Base-by-base conservation (phyloP, 306 rosid species). In the Medicago truncatula region DNA sequence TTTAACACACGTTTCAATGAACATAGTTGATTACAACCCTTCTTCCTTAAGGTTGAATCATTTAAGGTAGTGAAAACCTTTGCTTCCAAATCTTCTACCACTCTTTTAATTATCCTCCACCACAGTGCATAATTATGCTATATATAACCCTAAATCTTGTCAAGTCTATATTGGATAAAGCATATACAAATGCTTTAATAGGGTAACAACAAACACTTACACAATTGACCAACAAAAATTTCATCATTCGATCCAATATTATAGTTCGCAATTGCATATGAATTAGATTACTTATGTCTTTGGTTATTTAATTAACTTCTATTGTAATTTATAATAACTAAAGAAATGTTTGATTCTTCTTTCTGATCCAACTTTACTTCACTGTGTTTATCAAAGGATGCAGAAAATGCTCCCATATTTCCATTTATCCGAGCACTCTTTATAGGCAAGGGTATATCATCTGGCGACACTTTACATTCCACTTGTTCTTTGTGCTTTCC, bases 401-500 rank as follows among this genome's bases (percentile, higher is more conserved):
- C 74, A 23, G 6, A 66, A 47, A 17, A 68, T 41, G 83, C 21
- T 9, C 21, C 68, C 6, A 9, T 65, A 28, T 53, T 80, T 18
- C 25, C 73, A 64, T 86, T 83, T 53, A 67, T 17, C 5, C 64
- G 82, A 25, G 79, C 67, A 76, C 67, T 75, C 70, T 93, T 93
- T 16, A 84, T 13, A 0, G 76, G 86, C 34, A 87, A 86, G 7
- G 90, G 83, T 73, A 74, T 83, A 60, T 89, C 85, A 14, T 71
- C 69, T 39, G 64, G 64, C 2, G 58, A 78, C 68, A 61, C 83
- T 68, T 72, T 80, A 13, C 36, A 85, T 67, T 83, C 88, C 71
- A 71, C 15, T 61, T 39, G 69, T 67, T 93, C 98, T 62, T 86
- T 93, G 75, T 93, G 95, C 73, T 93, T 93, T 67, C 98, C 98